phyloP scores from a whole-genome alignment of 139 green algal genomes.

The Coelastrella sp. region DNA sequence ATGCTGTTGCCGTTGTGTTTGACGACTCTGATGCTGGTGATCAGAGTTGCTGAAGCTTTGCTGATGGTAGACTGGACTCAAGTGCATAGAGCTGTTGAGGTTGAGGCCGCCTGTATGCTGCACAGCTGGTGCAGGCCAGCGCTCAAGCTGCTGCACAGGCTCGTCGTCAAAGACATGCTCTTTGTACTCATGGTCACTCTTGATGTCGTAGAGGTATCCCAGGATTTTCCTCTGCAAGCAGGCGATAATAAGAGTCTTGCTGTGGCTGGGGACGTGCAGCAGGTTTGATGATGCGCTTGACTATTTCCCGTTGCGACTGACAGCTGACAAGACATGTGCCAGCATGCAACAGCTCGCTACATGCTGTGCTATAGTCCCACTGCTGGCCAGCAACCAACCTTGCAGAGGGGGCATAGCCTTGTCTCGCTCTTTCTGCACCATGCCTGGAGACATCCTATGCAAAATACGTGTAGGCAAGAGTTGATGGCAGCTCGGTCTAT shows the following conservation, averaged over 20 bases:
- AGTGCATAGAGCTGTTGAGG: neutral
- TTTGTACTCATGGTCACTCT: conserved; percentile 17
- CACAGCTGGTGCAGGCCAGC: neutral
- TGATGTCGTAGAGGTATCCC: conserved; percentile 32
- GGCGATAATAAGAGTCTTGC: neutral
- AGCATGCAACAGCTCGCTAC: neutral
- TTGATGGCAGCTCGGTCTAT: neutral
- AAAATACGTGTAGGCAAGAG: neutral
- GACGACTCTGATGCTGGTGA: neutral
- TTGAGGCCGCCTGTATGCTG: neutral
- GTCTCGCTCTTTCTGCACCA: conserved; percentile 19
- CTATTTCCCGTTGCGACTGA: neutral
- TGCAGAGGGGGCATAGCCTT: conserved; percentile 19
- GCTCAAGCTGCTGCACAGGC: neutral
- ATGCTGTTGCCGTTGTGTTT: neutral
- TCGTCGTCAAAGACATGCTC: conserved; percentile 20
- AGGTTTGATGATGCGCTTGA: too few species aligned
- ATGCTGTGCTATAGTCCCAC: neutral
- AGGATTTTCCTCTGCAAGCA: conserved; percentile 17
- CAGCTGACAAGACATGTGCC: neutral
- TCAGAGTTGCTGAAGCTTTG: neutral
- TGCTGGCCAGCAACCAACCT: conserved; percentile 1
- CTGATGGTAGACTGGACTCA: neutral
- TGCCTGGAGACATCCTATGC: conserved; percentile 7
- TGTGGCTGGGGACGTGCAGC: neutral